Conservation (phyloP, 2,329 filamentous ascomycete species). For the Harringtonia aguacate region DNA sequence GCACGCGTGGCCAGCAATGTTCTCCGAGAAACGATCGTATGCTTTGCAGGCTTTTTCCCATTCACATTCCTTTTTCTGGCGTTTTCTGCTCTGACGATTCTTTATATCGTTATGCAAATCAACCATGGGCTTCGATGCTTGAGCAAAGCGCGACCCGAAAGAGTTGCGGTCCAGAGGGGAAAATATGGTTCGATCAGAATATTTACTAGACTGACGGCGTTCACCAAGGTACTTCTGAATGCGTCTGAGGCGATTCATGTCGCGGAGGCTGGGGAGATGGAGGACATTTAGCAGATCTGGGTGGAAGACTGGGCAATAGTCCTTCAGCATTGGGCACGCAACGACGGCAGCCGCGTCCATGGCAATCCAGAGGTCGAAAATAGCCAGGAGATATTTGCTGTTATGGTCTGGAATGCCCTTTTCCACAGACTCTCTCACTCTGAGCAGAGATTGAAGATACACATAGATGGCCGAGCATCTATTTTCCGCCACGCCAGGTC, state of each 20-base stretch:
- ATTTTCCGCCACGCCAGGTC: too few relatives aligned
- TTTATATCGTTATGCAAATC: slow-evolving; percentile 16
- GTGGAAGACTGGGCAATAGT: slow-evolving; percentile 41
- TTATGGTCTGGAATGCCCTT: slow-evolving; percentile 33
- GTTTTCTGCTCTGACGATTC: slow-evolving; percentile 7
- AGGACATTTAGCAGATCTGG: slow-evolving; percentile 42
- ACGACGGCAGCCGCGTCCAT: slow-evolving; percentile 39
- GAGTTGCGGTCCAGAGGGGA: slow-evolving; percentile 27
- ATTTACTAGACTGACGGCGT: slow-evolving; percentile 19
- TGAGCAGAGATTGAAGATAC: not conserved
- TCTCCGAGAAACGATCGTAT: slow-evolving; percentile 21
- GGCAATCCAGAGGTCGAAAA: slow-evolving; percentile 46
- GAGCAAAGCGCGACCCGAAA: slow-evolving; percentile 35
- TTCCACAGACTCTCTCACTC: slow-evolving; percentile 19
- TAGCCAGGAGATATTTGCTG: slow-evolving; percentile 39
- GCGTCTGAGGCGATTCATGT: slow-evolving; percentile 37
- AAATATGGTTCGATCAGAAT: slow-evolving; percentile 31
- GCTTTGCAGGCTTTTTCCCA: slow-evolving; percentile 19
- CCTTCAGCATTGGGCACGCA: slow-evolving; percentile 33
- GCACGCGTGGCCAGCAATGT: slow-evolving; percentile 21
- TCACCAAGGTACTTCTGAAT: slow-evolving; percentile 38
- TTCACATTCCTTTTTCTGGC: slow-evolving; percentile 19
- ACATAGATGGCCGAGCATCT: not conserved
- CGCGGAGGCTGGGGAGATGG: slow-evolving; percentile 31
- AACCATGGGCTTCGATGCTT: slow-evolving; percentile 17